Base-by-base conservation (phyloP, 1,284 basidiomycete genomes). In the Malassezia japonica region DNA sequence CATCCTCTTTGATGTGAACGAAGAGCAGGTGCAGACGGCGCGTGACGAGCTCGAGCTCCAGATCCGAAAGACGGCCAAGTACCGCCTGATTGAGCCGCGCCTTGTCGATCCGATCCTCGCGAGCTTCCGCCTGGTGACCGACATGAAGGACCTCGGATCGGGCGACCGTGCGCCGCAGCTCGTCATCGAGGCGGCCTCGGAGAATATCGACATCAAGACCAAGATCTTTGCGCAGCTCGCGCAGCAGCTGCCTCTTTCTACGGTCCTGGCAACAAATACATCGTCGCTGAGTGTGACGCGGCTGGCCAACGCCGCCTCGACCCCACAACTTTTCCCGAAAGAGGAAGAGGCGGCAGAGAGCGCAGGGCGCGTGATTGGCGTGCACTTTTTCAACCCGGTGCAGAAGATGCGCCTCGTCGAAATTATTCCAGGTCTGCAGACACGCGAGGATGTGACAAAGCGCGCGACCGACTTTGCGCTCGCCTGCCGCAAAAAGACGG, bases 281-380 rank as follows among this genome's bases (percentile, higher is more conserved):
- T 90, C 86, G 47, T 90, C 87, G 10, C 94, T 96, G 61, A 88
- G 85, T 60, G 83, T 98, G 41, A 90, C 89, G 21, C 90, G 91
- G 75, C 86, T 96, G 51, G 90, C 92, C 0, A 83, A 84, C 7
- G 40, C 63, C 40, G 59, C 67, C 13, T 60, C 64, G 9, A n/a
- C n/a, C n/a, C n/a, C n/a, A n/a, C n/a, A 51, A 46, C n/a, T 41
- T 41, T 1, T n/a, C n/a, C n/a, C n/a, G n/a, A n/a, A 61, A 13
- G 57, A 56, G n/a, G 44, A 49, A n/a, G 54, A 58, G 34, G 64
- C 57, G 16, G 57, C 54, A 55, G 42, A 63, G 33, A 51, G 60
- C 37, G 59, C 62, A 18, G 46, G 50, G 16, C 46, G 62, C 20
- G 61, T 62, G 8, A 41, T 70, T 27, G 85, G 88, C 12, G 76